Percentiles rank a stretch among this genome's conserved stretches.
phyloP scores from a whole-genome alignment of 768 basidiomycete genomes.

The Leccinum rimulosum region DNA sequence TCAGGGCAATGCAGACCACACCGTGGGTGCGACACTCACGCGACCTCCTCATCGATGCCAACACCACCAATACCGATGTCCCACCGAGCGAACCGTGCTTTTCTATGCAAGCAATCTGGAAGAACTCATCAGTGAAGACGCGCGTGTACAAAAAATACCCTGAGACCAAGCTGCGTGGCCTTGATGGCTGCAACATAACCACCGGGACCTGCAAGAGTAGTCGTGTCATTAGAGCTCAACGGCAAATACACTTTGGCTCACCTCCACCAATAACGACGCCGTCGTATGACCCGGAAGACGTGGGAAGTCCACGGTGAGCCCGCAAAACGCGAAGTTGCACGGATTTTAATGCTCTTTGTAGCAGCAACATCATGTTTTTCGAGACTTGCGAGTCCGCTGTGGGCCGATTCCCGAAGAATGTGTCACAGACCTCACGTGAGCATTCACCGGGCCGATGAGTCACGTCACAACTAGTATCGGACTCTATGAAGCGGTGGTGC shows the following conservation, averaged over 20 bases:
- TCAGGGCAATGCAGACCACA: background rate
- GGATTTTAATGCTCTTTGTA: constrained; percentile 40
- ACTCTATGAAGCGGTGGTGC: background rate
- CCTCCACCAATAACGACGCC: constrained; percentile 95
- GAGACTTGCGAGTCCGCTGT: constrained; percentile 8
- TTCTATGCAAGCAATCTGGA: constrained; percentile 92
- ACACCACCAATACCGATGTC: constrained; percentile 89
- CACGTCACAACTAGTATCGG: no score
- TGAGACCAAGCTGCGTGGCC: constrained; percentile 93
- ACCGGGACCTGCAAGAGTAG: constrained; percentile 67
- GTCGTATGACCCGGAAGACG: constrained; percentile 80
- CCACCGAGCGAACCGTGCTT: constrained; percentile 95
- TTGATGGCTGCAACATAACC: constrained; percentile 99
- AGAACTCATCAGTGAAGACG: constrained; percentile 7
- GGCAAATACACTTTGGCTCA: constrained; percentile 31
- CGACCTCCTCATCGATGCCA: constrained; percentile 94
- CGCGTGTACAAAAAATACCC: constrained; percentile 45
- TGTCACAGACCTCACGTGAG: constrained; percentile 14
- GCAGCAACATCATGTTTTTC: constrained; percentile 31
- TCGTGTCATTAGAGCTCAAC: background rate
- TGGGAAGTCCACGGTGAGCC: constrained; percentile 59
- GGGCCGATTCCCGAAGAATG: background rate
- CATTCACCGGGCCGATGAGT: background rate
- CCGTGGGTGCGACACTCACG: constrained; percentile 52
- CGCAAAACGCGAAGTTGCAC: constrained; percentile 41